A percentile compares a stretch with the other conserved stretches of the same genome.
Conservation (phyloP, 192 early-diverging fungal genomes). For the Rhizophagus clarus region DNA sequence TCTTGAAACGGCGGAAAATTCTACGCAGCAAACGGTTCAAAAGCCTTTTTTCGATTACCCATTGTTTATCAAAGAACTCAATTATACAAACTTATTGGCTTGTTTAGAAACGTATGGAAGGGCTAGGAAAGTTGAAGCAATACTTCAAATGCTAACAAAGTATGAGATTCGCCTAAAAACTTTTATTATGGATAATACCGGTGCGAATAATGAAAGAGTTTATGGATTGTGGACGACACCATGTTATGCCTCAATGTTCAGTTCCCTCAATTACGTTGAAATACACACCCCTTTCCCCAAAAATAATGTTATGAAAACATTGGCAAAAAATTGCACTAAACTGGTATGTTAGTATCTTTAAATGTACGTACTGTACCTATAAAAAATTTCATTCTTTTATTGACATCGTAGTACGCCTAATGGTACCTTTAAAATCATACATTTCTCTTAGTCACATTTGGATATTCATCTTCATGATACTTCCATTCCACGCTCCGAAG, state of each 20-base stretch:
- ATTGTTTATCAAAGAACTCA: conserved; percentile 26
- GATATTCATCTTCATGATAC: conserved; percentile 29
- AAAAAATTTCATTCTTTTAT: neutral
- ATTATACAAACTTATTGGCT: conserved; percentile 19
- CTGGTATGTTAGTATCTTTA: conserved; percentile 12
- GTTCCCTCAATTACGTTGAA: conserved; percentile 7
- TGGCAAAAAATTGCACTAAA: conserved; percentile 24
- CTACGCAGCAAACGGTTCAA: neutral
- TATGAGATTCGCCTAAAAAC: conserved; percentile 17
- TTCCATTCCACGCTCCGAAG: neutral
- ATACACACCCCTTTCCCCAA: conserved; percentile 26
- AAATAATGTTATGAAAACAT: conserved; percentile 18
- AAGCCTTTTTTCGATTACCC: conserved; percentile 23
- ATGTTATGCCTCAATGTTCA: conserved; percentile 20
- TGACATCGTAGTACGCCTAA: no score
- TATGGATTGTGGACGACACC: conserved; percentile 14
- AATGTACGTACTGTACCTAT: no score
- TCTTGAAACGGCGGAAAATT: conserved; percentile 9
- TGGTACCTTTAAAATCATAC: neutral
- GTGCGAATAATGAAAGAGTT: conserved; percentile 9
- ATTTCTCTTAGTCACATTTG: conserved; percentile 20
- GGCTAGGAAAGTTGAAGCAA: neutral
- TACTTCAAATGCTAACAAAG: conserved; percentile 27
- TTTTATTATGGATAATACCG: conserved; percentile 27
- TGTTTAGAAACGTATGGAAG: neutral